These are phyloP conservation scores for Speleostelium caveatum DNA, from an alignment of 78 protist genomes.

Conservation along the genomic window DNA sequence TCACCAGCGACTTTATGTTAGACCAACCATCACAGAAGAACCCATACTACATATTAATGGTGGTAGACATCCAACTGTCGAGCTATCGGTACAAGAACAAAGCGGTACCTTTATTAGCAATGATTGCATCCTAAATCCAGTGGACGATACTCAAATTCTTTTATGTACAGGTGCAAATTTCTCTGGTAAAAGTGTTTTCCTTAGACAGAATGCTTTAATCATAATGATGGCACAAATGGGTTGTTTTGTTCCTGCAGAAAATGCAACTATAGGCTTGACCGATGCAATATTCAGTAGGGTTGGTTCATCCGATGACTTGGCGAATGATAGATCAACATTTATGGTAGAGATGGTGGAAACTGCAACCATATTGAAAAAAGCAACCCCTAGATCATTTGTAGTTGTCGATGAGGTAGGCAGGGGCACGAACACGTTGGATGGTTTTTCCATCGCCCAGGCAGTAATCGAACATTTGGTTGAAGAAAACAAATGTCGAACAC, in stretches of 20 bases:
- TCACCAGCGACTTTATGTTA: slow-evolving; percentile 31
- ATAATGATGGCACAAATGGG: slow-evolving; percentile 95
- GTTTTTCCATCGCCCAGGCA: slow-evolving; percentile 94
- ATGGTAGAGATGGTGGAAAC: slow-evolving; percentile 95
- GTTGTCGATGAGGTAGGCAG: slow-evolving; percentile 97
- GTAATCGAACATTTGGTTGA: slow-evolving; percentile 72
- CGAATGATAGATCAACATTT: slow-evolving; percentile 90
- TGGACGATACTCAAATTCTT: slow-evolving; percentile 9
- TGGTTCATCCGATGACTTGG: slow-evolving; percentile 92
- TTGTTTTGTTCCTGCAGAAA: slow-evolving; percentile 94
- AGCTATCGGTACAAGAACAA: not conserved
- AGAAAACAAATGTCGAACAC: slow-evolving; percentile 21
- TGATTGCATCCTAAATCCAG: slow-evolving; percentile 32
- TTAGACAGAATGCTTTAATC: slow-evolving; percentile 86
- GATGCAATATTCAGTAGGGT: slow-evolving; percentile 92
- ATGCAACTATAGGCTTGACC: slow-evolving; percentile 30
- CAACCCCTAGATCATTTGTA: slow-evolving; percentile 88
- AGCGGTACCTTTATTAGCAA: slow-evolving; percentile 42
- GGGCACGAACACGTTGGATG: slow-evolving; percentile 97
- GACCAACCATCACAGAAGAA: slow-evolving; percentile 27
- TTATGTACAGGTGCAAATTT: slow-evolving; percentile 90
- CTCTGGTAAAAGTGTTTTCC: slow-evolving; percentile 92
- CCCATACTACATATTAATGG: slow-evolving; percentile 13
- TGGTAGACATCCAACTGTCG: slow-evolving; percentile 82
- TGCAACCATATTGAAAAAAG: slow-evolving; percentile 78